Percentiles rank a stretch among this genome's conserved stretches.
phyloP scores from a whole-genome alignment of 768 basidiomycete species.

The Coprinopsis marcescibilis region DNA sequence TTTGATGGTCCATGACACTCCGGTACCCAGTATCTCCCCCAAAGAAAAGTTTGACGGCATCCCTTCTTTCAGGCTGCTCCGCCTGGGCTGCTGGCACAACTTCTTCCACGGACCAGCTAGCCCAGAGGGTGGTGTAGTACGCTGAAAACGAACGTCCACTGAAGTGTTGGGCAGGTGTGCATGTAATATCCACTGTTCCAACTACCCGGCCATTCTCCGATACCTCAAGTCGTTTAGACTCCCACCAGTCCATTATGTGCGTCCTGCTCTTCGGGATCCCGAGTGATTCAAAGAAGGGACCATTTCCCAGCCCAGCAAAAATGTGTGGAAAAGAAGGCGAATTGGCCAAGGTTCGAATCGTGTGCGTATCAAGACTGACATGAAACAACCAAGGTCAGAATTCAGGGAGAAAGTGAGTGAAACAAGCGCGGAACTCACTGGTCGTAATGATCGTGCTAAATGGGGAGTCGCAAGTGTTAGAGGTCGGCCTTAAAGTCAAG shows the following conservation, averaged over 20 bases:
- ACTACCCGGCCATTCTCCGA: background rate
- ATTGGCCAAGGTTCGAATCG: conserved; percentile 31
- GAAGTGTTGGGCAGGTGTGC: conserved; percentile 63
- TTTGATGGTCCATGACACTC: conserved; percentile 39
- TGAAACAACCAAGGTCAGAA: background rate
- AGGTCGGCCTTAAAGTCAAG: background rate
- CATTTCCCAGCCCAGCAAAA: conserved; percentile 56
- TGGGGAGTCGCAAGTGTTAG: background rate
- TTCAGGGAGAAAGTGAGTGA: background rate
- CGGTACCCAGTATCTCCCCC: conserved; percentile 68
- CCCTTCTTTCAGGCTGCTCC: conserved; percentile 4
- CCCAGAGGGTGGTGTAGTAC: conserved; percentile 56
- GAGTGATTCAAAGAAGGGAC: conserved; percentile 31
- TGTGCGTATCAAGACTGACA: conserved; percentile 38
- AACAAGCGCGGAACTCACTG: conserved; percentile 26
- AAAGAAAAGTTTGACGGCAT: conserved; percentile 45
- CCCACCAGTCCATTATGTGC: conserved; percentile 65
- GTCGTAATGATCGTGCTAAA: conserved; percentile 48
- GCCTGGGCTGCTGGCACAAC: conserved; percentile 24
- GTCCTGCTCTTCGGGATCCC: conserved; percentile 34
- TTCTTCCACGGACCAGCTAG: conserved; percentile 57
- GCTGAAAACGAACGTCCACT: conserved; percentile 47
- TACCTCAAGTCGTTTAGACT: conserved; percentile 34
- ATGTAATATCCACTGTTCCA: conserved; percentile 41
- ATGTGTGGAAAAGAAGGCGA: conserved; percentile 36